Evolutionary conservation across 345 rosid genomes (phyloP).

Genomic region (Tarenaya hassleriana): DNA sequence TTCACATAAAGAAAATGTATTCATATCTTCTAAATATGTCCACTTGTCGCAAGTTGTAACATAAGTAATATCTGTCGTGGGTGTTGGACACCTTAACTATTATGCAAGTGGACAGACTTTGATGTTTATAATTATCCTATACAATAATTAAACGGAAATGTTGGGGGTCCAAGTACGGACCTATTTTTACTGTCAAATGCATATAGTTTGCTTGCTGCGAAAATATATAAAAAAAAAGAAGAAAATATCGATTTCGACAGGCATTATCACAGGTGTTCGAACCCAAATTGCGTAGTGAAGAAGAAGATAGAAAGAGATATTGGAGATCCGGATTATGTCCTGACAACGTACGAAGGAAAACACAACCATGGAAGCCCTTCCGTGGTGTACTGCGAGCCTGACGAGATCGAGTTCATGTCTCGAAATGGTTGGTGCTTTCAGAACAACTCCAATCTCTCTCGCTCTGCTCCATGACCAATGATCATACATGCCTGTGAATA

Average conservation of each 20-base stretch:
- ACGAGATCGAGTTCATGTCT: conserved; percentile 20
- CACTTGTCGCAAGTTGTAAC: too few relatives aligned
- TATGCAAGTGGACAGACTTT: too few relatives aligned
- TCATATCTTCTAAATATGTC: too few relatives aligned
- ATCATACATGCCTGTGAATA: neutral
- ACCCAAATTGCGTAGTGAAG: conserved; percentile 71
- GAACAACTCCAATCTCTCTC: conserved; percentile 15
- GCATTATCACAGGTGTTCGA: conserved; percentile 73
- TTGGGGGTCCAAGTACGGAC: too few relatives aligned
- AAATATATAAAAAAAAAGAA: neutral
- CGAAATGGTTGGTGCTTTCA: conserved; percentile 21
- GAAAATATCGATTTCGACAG: conserved; percentile 22
- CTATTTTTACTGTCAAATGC: neutral
- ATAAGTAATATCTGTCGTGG: too few relatives aligned
- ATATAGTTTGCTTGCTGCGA: too few relatives aligned
- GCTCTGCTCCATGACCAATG: conserved; percentile 20
- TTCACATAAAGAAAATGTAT: too few relatives aligned
- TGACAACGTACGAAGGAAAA: conserved; percentile 75
- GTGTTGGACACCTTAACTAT: too few relatives aligned
- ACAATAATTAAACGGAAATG: too few relatives aligned
- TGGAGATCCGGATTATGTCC: conserved; percentile 51
- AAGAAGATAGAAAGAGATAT: conserved; percentile 79
- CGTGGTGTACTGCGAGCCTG: conserved; percentile 29
- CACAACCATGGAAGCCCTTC: conserved; percentile 54
- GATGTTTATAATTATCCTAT: too few relatives aligned